Conservation (phyloP, 768 basidiomycete genomes). For the Hygrocybe coccinea region DNA sequence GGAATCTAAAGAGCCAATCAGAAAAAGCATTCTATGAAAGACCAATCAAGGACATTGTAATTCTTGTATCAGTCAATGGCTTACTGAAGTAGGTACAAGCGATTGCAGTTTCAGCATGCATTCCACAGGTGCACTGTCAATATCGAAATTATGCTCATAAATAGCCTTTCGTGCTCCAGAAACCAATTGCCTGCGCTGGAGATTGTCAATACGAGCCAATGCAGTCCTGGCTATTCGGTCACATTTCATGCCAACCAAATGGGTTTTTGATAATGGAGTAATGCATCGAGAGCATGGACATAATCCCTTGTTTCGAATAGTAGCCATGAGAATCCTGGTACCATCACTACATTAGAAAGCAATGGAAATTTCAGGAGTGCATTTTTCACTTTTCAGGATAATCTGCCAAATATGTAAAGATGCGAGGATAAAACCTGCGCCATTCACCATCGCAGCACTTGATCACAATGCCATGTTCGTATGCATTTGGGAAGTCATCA, state of each 20-base stretch:
- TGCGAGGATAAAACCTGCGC: slow-evolving; percentile 26
- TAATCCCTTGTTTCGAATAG: slow-evolving; percentile 14
- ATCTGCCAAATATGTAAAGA: slow-evolving; percentile 34
- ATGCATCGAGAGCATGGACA: slow-evolving; percentile 26
- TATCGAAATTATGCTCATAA: not conserved
- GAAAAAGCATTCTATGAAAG: not conserved
- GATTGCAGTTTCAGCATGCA: not conserved
- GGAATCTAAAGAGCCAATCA: not conserved
- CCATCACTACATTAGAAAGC: slow-evolving; percentile 15
- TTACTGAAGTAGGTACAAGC: not conserved
- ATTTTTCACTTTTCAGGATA: slow-evolving; percentile 34
- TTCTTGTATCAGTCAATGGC: not conserved
- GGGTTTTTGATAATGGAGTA: slow-evolving; percentile 17
- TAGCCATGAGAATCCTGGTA: slow-evolving; percentile 16
- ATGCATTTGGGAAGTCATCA: slow-evolving; percentile 24
- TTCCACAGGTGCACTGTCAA: slow-evolving; percentile 1
- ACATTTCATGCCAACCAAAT: slow-evolving; percentile 20
- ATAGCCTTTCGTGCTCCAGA: slow-evolving; percentile 2
- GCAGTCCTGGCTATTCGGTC: not conserved
- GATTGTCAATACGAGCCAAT: not conserved
- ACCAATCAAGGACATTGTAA: not conserved
- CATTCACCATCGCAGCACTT: slow-evolving; percentile 26
- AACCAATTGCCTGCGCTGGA: slow-evolving; percentile 2
- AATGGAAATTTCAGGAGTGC: not conserved
- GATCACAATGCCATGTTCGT: slow-evolving; percentile 27